These are phyloP conservation scores for Inga laurina DNA, from an alignment of 306 rosid genomes.

Conservation along the genomic window DNA sequence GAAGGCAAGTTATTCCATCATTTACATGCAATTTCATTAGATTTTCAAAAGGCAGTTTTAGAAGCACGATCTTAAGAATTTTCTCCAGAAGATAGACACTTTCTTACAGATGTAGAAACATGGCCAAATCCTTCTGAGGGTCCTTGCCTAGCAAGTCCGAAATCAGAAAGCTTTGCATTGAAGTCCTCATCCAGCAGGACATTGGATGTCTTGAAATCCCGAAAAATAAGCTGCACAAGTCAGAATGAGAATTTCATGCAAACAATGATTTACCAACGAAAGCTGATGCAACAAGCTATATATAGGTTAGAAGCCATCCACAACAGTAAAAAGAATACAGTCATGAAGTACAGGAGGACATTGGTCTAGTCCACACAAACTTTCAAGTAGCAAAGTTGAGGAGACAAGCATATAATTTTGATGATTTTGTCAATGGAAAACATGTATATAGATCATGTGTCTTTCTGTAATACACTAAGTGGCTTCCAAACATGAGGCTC, in stretches of 20 bases:
- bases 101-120: slow-evolving; percentile 85
- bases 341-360: not conserved
- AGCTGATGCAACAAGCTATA: slow-evolving; percentile 23
- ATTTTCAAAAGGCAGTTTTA: slow-evolving; percentile 1
- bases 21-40: slow-evolving; percentile 18
- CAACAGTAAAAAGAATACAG: slow-evolving; percentile 18
- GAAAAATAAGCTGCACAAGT: slow-evolving; percentile 86
- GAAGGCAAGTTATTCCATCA: slow-evolving; percentile 12
- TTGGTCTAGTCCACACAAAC: not conserved
- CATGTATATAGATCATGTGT: not conserved
- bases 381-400: slow-evolving; percentile 2
- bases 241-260: slow-evolving; percentile 25
- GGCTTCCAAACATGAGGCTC: not conserved
- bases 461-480: not conserved
- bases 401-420: not conserved
- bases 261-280: not conserved
- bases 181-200: slow-evolving; percentile 85
- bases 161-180: slow-evolving; percentile 97
- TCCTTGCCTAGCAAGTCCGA: slow-evolving; percentile 98
- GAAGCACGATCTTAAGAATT: slow-evolving; percentile 11
- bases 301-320: slow-evolving; percentile 17
- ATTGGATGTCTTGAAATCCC: slow-evolving; percentile 92
- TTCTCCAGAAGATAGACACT: slow-evolving; percentile 14
- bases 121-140: slow-evolving; percentile 84
- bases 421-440: not conserved